Evolutionary conservation across 345 rosid genomes (phyloP).

Genomic region (Eucalyptus lansdowneana): DNA sequence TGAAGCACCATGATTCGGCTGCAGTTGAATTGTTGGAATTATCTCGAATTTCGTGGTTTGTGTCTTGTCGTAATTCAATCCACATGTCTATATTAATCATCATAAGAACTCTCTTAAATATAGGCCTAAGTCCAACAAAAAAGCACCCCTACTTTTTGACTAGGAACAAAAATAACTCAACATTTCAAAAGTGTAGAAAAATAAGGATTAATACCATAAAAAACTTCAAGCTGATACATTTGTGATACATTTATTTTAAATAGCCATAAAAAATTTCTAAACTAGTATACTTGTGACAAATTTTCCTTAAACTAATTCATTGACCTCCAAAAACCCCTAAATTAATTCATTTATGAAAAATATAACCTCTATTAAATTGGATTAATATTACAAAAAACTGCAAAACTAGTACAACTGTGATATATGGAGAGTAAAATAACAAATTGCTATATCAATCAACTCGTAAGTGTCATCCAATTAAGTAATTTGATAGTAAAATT

Average conservation of each 20-base stretch:
- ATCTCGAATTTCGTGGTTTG: not conserved
- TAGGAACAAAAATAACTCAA: not conserved
- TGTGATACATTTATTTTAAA: accelerated
- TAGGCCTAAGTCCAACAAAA: too few species aligned
- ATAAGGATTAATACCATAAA: accelerated
- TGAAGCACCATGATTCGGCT: not conserved
- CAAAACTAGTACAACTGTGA: too few species aligned
- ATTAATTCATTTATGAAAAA: too few species aligned
- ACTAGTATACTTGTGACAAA: accelerated
- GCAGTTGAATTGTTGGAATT: not conserved
- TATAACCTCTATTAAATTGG: accelerated
- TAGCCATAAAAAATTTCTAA: accelerated
- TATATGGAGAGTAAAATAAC: accelerated
- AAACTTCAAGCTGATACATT: accelerated
- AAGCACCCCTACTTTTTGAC: accelerated
- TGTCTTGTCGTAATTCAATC: not conserved
- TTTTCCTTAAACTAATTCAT: accelerated
- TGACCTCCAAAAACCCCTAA: too few species aligned
- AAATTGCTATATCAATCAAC: accelerated
- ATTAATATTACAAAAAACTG: too few species aligned
- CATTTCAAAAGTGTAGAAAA: accelerated
- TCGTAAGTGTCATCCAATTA: accelerated
- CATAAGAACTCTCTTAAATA: not conserved
- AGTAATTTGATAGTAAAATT: too few species aligned
- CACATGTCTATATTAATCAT: not conserved